Base-by-base conservation (phyloP, 495 filamentous ascomycete species). In the Penicillium riverlandense region DNA sequence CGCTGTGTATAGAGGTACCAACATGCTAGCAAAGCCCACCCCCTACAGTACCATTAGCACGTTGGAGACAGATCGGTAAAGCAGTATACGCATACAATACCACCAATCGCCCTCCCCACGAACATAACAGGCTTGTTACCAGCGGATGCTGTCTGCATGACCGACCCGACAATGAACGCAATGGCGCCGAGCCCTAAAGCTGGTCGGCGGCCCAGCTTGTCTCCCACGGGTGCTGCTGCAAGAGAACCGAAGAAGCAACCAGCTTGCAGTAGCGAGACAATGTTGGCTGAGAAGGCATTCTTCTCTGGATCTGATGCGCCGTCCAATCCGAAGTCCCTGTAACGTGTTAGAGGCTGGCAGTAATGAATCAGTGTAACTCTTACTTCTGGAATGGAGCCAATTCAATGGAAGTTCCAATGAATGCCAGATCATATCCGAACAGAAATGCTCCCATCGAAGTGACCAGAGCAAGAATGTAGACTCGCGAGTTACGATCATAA, bases 1-100 rank as follows among this genome's bases (percentile, higher is more conserved):
- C 32, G 84, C 71, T 44, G 82, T 80, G 55, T 89, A 89, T 10
- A 87, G 71, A 1, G 85, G 86, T 11, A 85, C 79, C 36, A 83
- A 62, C n/a, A 81, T 71, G 4, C 66, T 69, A 8, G 69, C 63
- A 27, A 58, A 60, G 1, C 73, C 72, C 40, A 76, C 59, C 2
- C 70, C 75, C 34, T 45, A 30, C 5, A 43, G n/a, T 35, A 16
- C 7, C 11, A 32, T 32, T 11, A 32, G 30, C 30, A 11, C 7
- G 30, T 7, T 11, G 11, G 30, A 7, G 7, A 7, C 11, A 32
- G 30, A 11, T 33, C 27, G 31, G 7, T 2, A 27, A 15, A 13
- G 13, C 35, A 11, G 15, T 11, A 6, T 35, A 13, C 16, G 43
- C 48, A 8, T 31, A 43, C 45, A 16, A 53, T 14, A 43, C 50